A percentile compares a stretch with the other conserved stretches of the same genome.
Evolutionary conservation across 768 basidiomycete genomes (phyloP).

Genomic region (Agaricus blazei): DNA sequence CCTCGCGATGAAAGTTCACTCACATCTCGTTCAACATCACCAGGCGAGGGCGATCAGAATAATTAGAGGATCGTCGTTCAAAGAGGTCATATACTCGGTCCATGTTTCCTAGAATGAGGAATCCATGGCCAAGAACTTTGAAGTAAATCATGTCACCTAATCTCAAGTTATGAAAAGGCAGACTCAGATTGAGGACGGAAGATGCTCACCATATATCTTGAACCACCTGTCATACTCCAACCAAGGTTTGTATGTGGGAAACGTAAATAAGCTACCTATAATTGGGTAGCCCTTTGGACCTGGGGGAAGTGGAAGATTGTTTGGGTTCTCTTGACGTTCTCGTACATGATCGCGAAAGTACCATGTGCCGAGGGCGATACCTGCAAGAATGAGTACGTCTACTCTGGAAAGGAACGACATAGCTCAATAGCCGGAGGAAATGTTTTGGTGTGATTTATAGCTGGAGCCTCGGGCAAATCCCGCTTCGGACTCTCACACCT

Average conservation of each 20-base stretch:
- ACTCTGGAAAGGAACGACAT: not conserved
- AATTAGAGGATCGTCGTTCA: conserved; percentile 3
- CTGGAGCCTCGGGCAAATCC: no score
- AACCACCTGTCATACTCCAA: conserved; percentile 11
- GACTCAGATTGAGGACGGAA: not conserved
- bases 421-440: no score
- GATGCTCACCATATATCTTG: not conserved
- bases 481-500: no score
- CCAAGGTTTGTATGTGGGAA: not conserved
- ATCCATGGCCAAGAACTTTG: conserved; percentile 9
- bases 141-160: conserved; percentile 13
- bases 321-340: not conserved
- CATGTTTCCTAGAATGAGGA: conserved; percentile 7
- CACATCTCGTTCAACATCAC: conserved; percentile 7
- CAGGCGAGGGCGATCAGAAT: not conserved
- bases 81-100: not conserved
- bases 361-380: not conserved
- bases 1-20: not conserved
- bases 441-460: no score
- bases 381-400: not conserved
- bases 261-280: conserved; percentile 6
- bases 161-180: no score
- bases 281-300: conserved; percentile 9
- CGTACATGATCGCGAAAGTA: not conserved
- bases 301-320: not conserved